Conservation (phyloP, 306 rosid genomes). For the Fagus sylvatica region DNA sequence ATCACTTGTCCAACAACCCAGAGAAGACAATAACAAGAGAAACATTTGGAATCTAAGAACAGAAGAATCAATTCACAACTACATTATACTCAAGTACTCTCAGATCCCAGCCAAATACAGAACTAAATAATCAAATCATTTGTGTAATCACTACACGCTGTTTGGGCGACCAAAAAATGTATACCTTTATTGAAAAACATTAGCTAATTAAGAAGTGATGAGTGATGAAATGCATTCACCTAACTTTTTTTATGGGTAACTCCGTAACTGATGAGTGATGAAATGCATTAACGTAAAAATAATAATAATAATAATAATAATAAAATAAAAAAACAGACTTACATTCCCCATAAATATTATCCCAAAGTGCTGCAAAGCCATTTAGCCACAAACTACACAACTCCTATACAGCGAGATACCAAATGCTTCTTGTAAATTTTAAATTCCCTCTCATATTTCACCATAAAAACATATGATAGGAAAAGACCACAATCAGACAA, state of each 20-base stretch:
- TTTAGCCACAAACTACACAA: background rate
- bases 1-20: background rate
- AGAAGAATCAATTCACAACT: background rate
- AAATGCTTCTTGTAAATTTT: background rate
- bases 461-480: too few relatives aligned
- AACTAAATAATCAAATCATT: background rate
- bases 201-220: background rate
- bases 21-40: slow-evolving; percentile 1
- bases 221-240: background rate
- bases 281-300: background rate
- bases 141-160: background rate
- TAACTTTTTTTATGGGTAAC: background rate
- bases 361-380: background rate
- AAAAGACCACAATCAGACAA: too few relatives aligned
- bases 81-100: background rate
- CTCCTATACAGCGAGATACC: too few relatives aligned
- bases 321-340: too few relatives aligned
- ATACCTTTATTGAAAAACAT: background rate
- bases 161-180: background rate
- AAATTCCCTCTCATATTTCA: background rate
- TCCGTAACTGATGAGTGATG: background rate
- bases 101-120: background rate
- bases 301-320: too few relatives aligned
- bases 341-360: background rate
- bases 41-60: slow-evolving; percentile 4